These are phyloP conservation scores for Vanilla planifolia DNA, from an alignment of 106 monocot genomes.

Conservation along the genomic window DNA sequence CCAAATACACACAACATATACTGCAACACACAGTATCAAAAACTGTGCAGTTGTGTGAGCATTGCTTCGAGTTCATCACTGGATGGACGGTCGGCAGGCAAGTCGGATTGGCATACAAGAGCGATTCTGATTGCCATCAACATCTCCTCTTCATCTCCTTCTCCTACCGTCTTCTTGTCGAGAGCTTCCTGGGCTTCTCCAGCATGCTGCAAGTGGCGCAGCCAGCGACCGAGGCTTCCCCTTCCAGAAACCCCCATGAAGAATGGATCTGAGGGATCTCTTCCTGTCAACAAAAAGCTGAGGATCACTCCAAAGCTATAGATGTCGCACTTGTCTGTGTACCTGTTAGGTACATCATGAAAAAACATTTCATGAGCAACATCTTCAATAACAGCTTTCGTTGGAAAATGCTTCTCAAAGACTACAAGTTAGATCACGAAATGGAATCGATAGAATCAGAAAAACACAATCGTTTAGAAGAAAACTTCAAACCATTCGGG, in stretches of 20 bases:
- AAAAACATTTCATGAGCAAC: not conserved
- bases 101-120: constrained; percentile 69
- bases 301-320: constrained; percentile 85
- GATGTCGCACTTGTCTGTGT: constrained; percentile 92
- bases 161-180: constrained; percentile 44
- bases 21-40: too few species aligned
- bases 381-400: too few species aligned
- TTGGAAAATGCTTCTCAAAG: too few species aligned
- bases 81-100: constrained; percentile 76
- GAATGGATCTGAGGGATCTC: constrained; percentile 61
- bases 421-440: too few species aligned
- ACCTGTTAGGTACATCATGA: constrained; percentile 27
- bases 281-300: constrained; percentile 59
- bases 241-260: constrained; percentile 45
- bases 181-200: constrained; percentile 65
- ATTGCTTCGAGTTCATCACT: constrained; percentile 84
- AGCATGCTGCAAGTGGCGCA: constrained; percentile 76
- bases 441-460: too few species aligned
- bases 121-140: constrained; percentile 83
- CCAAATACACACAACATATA: too few species aligned
- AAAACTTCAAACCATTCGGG: too few species aligned
- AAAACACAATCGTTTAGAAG: too few species aligned
- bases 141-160: constrained; percentile 78
- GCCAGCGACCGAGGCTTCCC: constrained; percentile 55
- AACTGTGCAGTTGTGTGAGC: constrained; percentile 88